phyloP scores from a whole-genome alignment of 176 grass and related monocot species.

The Paspalum notatum region DNA sequence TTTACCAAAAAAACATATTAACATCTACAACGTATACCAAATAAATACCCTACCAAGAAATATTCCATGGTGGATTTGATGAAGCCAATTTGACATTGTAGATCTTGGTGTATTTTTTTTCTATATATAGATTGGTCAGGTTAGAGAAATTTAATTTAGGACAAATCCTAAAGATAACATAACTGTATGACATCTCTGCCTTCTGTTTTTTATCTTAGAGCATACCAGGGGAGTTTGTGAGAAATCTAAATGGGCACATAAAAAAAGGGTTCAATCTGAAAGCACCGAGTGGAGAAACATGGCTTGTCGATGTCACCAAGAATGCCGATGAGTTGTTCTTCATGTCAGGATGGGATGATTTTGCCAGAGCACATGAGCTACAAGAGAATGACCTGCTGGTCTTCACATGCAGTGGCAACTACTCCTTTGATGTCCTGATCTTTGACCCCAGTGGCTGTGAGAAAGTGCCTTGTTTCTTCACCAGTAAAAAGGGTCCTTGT shows the following conservation, averaged over 20 bases:
- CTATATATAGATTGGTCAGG: too few species aligned
- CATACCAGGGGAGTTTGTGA: constrained; percentile 48
- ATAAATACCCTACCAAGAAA: too few species aligned
- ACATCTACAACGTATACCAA: too few species aligned
- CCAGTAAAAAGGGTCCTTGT: background rate
- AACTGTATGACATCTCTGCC: background rate
- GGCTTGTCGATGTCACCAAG: constrained; percentile 32
- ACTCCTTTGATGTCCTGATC: constrained; percentile 58
- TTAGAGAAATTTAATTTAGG: too few species aligned
- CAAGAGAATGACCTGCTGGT: constrained; percentile 52
- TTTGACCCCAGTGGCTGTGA: constrained; percentile 48
- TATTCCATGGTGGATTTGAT: too few species aligned
- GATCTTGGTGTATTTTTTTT: too few species aligned
- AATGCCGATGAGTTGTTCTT: constrained; percentile 35
- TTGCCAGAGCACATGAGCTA: constrained; percentile 54
- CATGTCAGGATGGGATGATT: constrained; percentile 49
- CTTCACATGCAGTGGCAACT: constrained; percentile 41
- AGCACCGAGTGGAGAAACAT: constrained; percentile 35
- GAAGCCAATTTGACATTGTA: too few species aligned
- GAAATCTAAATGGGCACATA: constrained; percentile 30
- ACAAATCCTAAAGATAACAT: background rate
- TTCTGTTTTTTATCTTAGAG: constrained; percentile 32
- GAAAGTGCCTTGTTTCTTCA: constrained; percentile 41
- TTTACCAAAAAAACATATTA: too few species aligned
- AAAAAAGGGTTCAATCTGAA: constrained; percentile 35